A percentile compares a stretch with the other conserved stretches of the same genome.
These are phyloP conservation scores for Cylindrotheca fusiformis DNA, from an alignment of 108 stramenopile genomes.

Conservation along the genomic window DNA sequence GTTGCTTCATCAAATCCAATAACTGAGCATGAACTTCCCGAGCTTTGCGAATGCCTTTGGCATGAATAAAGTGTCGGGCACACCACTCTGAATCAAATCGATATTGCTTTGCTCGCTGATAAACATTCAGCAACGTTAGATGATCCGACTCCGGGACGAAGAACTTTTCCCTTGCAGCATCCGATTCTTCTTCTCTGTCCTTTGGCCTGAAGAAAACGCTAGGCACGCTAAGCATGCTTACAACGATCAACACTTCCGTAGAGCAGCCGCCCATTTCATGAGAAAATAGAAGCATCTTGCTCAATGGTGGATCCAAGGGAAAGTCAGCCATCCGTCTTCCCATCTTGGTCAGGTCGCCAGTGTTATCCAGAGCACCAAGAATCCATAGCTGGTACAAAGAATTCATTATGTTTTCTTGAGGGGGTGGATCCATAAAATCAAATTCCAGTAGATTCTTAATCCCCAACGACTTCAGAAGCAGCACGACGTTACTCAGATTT, in stretches of 20 bases:
- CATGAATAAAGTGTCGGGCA: constrained; percentile 95
- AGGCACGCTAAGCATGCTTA: constrained; percentile 96
- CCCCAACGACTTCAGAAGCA: constrained; percentile 96
- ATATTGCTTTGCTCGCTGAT: constrained; percentile 91
- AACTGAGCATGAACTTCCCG: constrained; percentile 96
- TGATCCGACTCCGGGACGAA: constrained; percentile 99
- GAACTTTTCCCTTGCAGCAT: constrained; percentile 97
- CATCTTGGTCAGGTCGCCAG: constrained; percentile 86
- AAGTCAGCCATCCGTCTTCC: constrained; percentile 97
- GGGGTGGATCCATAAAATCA: constrained; percentile 99
- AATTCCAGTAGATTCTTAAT: constrained; percentile 92
- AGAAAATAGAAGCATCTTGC: constrained; percentile 96
- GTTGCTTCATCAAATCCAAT: constrained; percentile 95
- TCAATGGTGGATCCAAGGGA: constrained; percentile 94
- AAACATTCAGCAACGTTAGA: constrained; percentile 96
- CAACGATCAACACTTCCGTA: constrained; percentile 92
- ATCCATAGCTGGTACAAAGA: constrained; percentile 98
- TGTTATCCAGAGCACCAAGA: constrained; percentile 96
- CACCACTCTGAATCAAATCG: constrained; percentile 94
- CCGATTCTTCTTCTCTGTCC: constrained; percentile 98
- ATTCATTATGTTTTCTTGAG: constrained; percentile 95
- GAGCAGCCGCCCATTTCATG: constrained; percentile 87
- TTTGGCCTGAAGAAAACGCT: constrained; percentile 95
- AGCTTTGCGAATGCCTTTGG: constrained; percentile 95
- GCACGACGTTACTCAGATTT: constrained; percentile 97